A percentile compares a stretch with the other conserved stretches of the same genome.
Evolutionary conservation across 768 basidiomycete genomes (phyloP).

Genomic region (Suillus subaureus): DNA sequence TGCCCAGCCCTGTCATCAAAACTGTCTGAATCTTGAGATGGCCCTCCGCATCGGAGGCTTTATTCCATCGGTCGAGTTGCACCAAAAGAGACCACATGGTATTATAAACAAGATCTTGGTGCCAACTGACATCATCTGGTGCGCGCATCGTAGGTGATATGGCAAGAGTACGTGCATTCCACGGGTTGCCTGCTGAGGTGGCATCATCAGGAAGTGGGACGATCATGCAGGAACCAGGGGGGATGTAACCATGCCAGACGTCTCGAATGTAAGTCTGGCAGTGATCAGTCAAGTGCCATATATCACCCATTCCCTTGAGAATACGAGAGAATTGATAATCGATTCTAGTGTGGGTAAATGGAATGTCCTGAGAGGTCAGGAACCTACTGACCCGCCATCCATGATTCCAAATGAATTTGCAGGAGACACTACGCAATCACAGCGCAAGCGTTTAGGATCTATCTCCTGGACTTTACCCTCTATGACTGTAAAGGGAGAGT

Average conservation of each 20-base stretch:
- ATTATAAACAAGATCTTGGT: constrained; percentile 37
- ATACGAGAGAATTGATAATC: constrained; percentile 21
- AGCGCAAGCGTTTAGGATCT: neutral
- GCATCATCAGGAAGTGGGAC: constrained; percentile 11
- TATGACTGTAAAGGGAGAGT: constrained; percentile 1
- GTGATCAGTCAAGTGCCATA: constrained; percentile 18
- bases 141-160: constrained; percentile 37
- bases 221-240: constrained; percentile 28
- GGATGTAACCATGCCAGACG: constrained; percentile 21
- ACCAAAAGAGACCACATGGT: constrained; percentile 34
- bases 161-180: constrained; percentile 15
- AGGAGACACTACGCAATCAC: constrained; percentile 32
- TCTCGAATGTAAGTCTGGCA: constrained; percentile 22
- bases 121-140: constrained; percentile 31
- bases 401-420: constrained; percentile 32
- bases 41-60: neutral
- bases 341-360: constrained; percentile 16
- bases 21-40: constrained; percentile 1
- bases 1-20: constrained; percentile 13
- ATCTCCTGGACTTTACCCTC: neutral
- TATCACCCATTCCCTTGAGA: constrained; percentile 17
- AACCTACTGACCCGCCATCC: constrained; percentile 27
- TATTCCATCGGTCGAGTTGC: constrained; percentile 29
- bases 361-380: neutral
- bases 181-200: neutral